Percentiles rank a stretch among this genome's conserved stretches.
These are phyloP conservation scores for Periconia digitata DNA, from an alignment of 2,329 filamentous ascomycete genomes.

Conservation along the genomic window DNA sequence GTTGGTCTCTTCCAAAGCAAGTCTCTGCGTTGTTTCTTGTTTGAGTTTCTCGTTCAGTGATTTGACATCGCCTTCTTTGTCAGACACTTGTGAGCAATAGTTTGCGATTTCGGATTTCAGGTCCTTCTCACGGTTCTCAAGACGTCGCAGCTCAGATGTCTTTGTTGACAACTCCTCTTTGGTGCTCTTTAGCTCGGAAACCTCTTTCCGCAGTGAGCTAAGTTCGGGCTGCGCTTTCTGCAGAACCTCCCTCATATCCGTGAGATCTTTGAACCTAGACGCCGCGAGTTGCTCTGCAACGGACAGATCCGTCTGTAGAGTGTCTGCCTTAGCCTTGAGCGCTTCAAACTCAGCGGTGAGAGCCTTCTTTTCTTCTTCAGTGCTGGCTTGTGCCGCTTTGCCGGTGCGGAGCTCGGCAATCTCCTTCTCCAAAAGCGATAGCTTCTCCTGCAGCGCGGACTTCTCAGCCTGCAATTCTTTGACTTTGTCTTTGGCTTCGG, in stretches of 20 bases:
- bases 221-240: conserved; percentile 87
- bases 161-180: conserved; percentile 73
- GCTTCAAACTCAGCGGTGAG: conserved; percentile 68
- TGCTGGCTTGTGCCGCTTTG: conserved; percentile 50
- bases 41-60: conserved; percentile 75
- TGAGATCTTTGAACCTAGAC: conserved; percentile 83
- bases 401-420: conserved; percentile 58
- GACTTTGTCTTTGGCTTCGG: conserved; percentile 75
- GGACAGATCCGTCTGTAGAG: conserved; percentile 78
- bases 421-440: conserved; percentile 71
- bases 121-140: conserved; percentile 83
- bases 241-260: conserved; percentile 75
- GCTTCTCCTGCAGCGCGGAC: conserved; percentile 62
- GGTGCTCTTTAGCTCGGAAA: conserved; percentile 69
- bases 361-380: conserved; percentile 56
- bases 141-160: conserved; percentile 65
- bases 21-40: conserved; percentile 69
- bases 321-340: conserved; percentile 68
- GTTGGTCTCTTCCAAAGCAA: conserved; percentile 78
- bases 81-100: conserved; percentile 68
- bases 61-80: conserved; percentile 78
- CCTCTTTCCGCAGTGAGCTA: conserved; percentile 74
- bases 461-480: conserved; percentile 73
- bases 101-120: conserved; percentile 71
- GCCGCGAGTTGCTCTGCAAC: conserved; percentile 86